A percentile compares a stretch with the other conserved stretches of the same genome.
Conservation (phyloP, 169 alveolate species). For the Plasmodium gallinaceum region DNA sequence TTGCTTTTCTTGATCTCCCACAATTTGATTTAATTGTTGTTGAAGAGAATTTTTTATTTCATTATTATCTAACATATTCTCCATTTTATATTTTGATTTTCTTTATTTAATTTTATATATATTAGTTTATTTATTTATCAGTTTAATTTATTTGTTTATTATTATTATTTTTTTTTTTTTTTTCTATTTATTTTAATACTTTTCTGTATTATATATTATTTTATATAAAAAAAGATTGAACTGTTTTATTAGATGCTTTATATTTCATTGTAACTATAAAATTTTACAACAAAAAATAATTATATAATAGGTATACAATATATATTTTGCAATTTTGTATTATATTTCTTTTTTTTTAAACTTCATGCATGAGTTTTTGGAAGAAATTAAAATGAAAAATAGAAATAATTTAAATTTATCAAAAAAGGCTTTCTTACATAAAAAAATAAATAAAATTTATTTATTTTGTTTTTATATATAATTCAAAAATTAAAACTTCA, state of each 20-base stretch:
- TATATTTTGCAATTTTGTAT: not conserved
- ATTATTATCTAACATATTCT: slow-evolving; percentile 28
- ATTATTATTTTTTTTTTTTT: not conserved
- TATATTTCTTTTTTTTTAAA: not conserved
- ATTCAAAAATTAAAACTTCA: too few relatives aligned
- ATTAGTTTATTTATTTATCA: not conserved
- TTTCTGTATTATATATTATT: too few relatives aligned
- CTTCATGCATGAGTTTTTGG: too few relatives aligned
- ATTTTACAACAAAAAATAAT: not conserved
- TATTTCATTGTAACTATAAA: not conserved
- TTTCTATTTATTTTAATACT: not conserved
- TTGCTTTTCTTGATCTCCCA: slow-evolving; percentile 62
- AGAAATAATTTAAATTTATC: too few relatives aligned
- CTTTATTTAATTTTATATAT: not conserved
- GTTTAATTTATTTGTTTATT: not conserved
- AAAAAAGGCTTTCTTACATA: too few relatives aligned
- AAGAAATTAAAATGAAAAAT: too few relatives aligned
- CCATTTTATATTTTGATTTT: slow-evolving; percentile 7
- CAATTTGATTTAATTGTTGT: slow-evolving; percentile 38
- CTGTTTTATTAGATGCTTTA: too few relatives aligned
- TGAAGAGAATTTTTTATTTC: slow-evolving; percentile 57
- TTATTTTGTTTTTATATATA: too few relatives aligned
- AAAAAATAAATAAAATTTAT: too few relatives aligned
- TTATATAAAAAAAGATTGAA: too few relatives aligned
- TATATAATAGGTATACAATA: not conserved